phyloP scores from a whole-genome alignment of 2,329 filamentous ascomycete genomes.

The Calonectria ilicicola region DNA sequence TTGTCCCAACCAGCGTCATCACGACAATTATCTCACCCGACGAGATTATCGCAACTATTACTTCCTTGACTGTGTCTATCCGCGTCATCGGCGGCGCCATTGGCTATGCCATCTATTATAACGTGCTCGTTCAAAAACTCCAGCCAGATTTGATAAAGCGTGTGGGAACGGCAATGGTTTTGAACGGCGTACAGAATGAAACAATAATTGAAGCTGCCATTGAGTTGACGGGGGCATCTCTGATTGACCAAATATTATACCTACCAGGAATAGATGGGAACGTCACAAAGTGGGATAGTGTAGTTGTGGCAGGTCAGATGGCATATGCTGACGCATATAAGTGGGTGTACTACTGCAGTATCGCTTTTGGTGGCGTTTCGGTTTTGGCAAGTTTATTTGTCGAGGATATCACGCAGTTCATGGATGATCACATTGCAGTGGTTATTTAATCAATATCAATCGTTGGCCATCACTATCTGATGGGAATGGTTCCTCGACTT shows the following conservation, averaged over 20 bases:
- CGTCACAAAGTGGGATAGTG: not conserved
- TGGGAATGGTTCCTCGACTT: too few species aligned
- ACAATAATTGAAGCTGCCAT: not conserved
- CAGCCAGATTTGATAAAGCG: not conserved
- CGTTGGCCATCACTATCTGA: not conserved
- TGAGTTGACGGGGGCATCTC: not conserved
- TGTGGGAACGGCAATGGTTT: not conserved
- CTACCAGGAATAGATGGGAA: not conserved
- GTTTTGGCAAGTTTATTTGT: not conserved
- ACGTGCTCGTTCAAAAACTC: not conserved
- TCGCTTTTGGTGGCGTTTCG: not conserved
- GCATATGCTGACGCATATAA: not conserved
- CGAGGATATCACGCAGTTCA: not conserved
- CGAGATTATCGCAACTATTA: slow-evolving; percentile 10
- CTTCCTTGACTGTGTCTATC: not conserved
- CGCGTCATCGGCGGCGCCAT: not conserved
- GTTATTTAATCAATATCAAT: not conserved
- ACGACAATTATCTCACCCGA: slow-evolving; percentile 12
- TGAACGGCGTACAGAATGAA: not conserved
- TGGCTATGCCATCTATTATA: not conserved
- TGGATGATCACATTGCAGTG: not conserved
- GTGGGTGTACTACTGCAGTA: slow-evolving; percentile 1
- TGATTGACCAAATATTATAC: not conserved
- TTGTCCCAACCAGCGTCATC: slow-evolving; percentile 10
- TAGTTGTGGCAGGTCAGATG: not conserved